Percentiles rank a stretch among this genome's conserved stretches.
These are phyloP conservation scores for Xerocomellus intermedius DNA, from an alignment of 768 basidiomycete genomes.

Conservation along the genomic window DNA sequence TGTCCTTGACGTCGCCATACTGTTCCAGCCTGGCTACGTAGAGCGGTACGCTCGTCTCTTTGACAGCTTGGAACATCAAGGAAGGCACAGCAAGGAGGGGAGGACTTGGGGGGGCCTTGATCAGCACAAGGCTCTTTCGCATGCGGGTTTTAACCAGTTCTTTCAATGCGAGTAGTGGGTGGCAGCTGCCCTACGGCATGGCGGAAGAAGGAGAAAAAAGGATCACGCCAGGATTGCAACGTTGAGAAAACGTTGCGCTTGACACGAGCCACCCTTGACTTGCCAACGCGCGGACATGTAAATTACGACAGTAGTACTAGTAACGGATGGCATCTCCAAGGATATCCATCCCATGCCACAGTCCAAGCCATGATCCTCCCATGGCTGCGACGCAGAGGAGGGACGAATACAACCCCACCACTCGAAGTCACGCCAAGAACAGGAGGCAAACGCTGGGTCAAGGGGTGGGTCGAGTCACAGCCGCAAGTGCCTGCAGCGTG, in stretches of 20 bases:
- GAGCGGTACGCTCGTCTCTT: constrained; percentile 25
- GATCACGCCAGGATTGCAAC: constrained; percentile 23
- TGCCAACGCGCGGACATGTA: constrained; percentile 3
- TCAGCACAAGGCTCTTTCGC: background rate
- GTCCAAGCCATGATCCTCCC: background rate
- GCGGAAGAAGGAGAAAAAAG: constrained; percentile 1
- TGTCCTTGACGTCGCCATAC: constrained; percentile 31
- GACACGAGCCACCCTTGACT: constrained; percentile 21
- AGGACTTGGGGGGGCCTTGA: background rate
- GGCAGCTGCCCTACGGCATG: constrained; percentile 15
- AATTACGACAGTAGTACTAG: constrained; percentile 9
- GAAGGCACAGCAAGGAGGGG: background rate
- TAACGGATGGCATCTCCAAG: background rate
- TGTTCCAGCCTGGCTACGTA: constrained; percentile 26
- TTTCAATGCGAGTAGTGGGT: background rate
- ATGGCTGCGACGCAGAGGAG: background rate
- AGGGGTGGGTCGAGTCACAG: constrained; percentile 7
- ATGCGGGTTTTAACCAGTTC: constrained; percentile 14
- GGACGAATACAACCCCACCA: too few species aligned
- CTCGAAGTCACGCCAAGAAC: background rate
- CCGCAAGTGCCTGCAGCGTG: constrained; percentile 11
- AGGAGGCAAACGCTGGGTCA: constrained; percentile 13
- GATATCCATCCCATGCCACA: background rate
- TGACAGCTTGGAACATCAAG: constrained; percentile 13
- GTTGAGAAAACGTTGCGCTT: constrained; percentile 32